phyloP scores from a whole-genome alignment of 2,329 filamentous ascomycete species.

The Amauroascus verrucosus region DNA sequence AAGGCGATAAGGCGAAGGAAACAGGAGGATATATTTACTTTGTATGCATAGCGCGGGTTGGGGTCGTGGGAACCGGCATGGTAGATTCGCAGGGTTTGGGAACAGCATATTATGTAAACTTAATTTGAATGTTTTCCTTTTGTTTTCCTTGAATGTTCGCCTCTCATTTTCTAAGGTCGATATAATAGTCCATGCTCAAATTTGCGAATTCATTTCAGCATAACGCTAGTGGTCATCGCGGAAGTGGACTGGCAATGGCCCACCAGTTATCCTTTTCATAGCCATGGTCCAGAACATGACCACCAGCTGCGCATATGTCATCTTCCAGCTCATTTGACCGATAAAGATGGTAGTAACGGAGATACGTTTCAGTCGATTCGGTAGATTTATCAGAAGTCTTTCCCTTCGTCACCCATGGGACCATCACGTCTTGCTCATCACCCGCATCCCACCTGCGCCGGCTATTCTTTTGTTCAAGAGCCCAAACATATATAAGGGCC shows the following conservation, averaged over 20 bases:
- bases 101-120: slow-evolving; percentile 11
- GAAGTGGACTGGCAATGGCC: slow-evolving; percentile 52
- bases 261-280: slow-evolving; percentile 99
- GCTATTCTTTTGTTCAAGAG: slow-evolving; percentile 79
- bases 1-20: slow-evolving; percentile 2
- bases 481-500: slow-evolving; percentile 86
- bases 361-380: slow-evolving; percentile 42
- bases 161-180: not conserved
- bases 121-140: slow-evolving; percentile 2
- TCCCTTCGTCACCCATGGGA: slow-evolving; percentile 74
- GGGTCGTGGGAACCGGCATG: slow-evolving; percentile 5
- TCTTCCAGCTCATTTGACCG: slow-evolving; percentile 73
- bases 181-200: not conserved
- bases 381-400: slow-evolving; percentile 16
- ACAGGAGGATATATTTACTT: not conserved
- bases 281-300: slow-evolving; percentile 63
- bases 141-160: not conserved
- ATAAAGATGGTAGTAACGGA: slow-evolving; percentile 93
- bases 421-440: slow-evolving; percentile 80
- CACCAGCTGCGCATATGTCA: slow-evolving; percentile 65
- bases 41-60: slow-evolving; percentile 12
- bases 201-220: not conserved
- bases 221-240: slow-evolving; percentile 2
- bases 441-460: slow-evolving; percentile 80
- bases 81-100: not conserved